Conservation (phyloP, 1,139 yeast species). For the Protomyces macrosporus region DNA sequence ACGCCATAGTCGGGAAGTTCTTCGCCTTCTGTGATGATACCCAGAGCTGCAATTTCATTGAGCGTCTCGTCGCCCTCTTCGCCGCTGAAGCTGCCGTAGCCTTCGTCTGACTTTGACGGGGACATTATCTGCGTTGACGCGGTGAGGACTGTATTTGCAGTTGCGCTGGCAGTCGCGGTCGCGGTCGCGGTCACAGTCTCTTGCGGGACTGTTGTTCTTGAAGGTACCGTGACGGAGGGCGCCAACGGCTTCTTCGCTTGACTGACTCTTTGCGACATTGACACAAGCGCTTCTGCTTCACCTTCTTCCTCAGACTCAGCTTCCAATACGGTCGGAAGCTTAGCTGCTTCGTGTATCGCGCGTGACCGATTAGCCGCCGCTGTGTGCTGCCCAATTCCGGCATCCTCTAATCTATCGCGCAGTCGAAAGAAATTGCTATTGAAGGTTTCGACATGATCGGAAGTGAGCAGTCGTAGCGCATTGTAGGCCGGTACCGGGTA, state of each 20-base stretch:
- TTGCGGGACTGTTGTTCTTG: neutral
- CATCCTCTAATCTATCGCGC: neutral
- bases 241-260: too few relatives aligned
- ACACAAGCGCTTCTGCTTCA: neutral
- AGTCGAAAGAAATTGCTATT: constrained; percentile 10
- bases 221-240: neutral
- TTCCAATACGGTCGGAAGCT: neutral
- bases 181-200: neutral
- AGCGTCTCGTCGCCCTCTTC: constrained; percentile 18
- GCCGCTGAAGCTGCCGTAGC: constrained; percentile 21
- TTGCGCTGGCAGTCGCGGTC: neutral
- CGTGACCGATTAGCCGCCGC: neutral
- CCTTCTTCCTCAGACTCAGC: constrained; percentile 7
- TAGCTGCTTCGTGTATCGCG: neutral
- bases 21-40: constrained; percentile 12
- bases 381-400: neutral
- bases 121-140: neutral
- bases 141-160: neutral
- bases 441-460: constrained; percentile 21
- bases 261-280: too few relatives aligned
- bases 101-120: constrained; percentile 18
- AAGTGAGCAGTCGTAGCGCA: constrained; percentile 4
- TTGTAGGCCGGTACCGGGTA: constrained; percentile 9
- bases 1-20: constrained; percentile 23
- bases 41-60: constrained; percentile 21